Percentiles rank a stretch among this genome's conserved stretches.
Conservation (phyloP, 768 basidiomycete genomes). For the Rhizopogon rudus region DNA sequence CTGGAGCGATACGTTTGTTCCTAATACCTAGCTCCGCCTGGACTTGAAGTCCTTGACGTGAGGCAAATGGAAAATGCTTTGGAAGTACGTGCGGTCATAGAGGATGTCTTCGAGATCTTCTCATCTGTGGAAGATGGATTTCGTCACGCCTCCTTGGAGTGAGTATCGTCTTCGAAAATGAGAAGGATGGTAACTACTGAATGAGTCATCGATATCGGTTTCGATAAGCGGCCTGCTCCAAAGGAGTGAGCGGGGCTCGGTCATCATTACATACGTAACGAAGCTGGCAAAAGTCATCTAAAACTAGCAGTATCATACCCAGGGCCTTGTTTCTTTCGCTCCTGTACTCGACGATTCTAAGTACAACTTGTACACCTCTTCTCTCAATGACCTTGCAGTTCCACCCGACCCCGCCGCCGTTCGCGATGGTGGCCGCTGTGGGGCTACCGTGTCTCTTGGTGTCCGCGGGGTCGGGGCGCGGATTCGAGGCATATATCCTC, state of each 20-base stretch:
- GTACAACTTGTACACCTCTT: conserved; percentile 56
- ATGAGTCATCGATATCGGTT: no score
- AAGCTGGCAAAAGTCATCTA: no score
- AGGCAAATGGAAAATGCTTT: conserved; percentile 80
- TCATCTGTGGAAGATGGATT: no score
- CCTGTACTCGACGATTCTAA: conserved; percentile 25
- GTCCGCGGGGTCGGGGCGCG: conserved; percentile 69
- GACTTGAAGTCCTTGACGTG: conserved; percentile 67
- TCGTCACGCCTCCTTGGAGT: no score
- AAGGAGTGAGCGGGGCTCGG: no score
- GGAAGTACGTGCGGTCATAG: conserved; percentile 76
- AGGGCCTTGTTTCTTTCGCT: no score
- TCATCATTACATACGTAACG: no score
- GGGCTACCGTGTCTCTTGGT: conserved; percentile 42
- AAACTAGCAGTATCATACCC: no score
- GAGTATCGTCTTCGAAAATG: no score
- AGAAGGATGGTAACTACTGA: no score
- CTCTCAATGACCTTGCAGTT: conserved; percentile 47
- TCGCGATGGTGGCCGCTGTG: conserved; percentile 47
- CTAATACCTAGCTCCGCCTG: conserved; percentile 77
- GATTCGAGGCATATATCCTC: conserved; percentile 65
- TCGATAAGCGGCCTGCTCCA: no score
- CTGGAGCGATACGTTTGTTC: conserved; percentile 70
- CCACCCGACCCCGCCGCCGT: conserved; percentile 17
- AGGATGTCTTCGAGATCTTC: no score